Evolutionary conservation across 2,329 filamentous ascomycete species (phyloP), one percentile per base, ranked within the genome.

Genomic region (Paracorniculantispora psalliotae): DNA sequence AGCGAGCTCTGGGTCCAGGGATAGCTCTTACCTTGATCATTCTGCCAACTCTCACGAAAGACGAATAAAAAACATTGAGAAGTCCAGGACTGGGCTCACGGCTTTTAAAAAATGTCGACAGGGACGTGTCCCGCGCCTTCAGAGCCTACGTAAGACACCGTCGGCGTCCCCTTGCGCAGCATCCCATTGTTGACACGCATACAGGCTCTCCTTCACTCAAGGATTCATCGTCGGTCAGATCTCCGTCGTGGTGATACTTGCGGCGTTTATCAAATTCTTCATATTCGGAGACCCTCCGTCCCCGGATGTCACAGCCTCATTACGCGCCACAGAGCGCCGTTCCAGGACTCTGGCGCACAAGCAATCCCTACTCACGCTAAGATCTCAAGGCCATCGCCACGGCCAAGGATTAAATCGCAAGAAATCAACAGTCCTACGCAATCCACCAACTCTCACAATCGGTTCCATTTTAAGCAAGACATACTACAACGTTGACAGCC

Each of bases 181-280:
- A 15, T 35, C 44, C 15, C 21, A 23, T 55, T 19, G 30, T 37
- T 60, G 30, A 60, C 48, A 47, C n/a, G 49, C 28, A 13, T 44
- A 68, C 69, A 93, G 91, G 43, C 80, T 94, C 65, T 94, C 91
- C 37, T 97, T 97, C 73, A 96, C 91, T 0, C 91, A 96, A 72
- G 94, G 94, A 28, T 88, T 99, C 66, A 85, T 99, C 51, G 81
- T 97, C 33, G 94, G 94, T 52, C 94, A 99, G 73, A 81, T 99
- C 54, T 96, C 92, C 2, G 90, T 99, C 48, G 90, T 96, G 15
- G 78, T 97, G 25, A 81, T 99, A 41, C 85, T 99, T 62, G 92
- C 92, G 64, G 91, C 89, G 65, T 97, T 99, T 76, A 97, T 99
- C 75, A 96, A 96, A 72, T 99, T 97, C 84, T 99, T 99, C 83